phyloP scores from a whole-genome alignment of 164 flowering plant genomes.

The Annona squamosa region DNA sequence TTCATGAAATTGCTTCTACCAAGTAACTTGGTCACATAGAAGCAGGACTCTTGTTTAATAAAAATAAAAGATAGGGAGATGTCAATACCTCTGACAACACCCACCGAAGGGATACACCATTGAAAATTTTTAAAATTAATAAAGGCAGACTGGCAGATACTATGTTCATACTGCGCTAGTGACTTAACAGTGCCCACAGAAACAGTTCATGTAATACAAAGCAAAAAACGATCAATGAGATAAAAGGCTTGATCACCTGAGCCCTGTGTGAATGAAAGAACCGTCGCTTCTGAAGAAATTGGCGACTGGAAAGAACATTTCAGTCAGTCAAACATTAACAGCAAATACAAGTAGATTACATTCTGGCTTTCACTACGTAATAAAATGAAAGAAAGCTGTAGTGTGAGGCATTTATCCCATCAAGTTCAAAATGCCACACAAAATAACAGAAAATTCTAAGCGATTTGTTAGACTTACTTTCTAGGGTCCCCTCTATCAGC shows the following conservation, averaged over 20 bases:
- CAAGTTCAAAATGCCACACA: not conserved
- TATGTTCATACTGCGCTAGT: too few species aligned
- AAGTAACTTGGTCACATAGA: too few species aligned
- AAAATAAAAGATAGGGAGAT: not conserved
- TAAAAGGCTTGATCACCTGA: slow-evolving; percentile 46
- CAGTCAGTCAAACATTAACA: not conserved
- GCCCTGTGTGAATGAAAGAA: slow-evolving; percentile 97
- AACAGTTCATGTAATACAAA: not conserved
- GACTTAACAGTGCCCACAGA: not conserved
- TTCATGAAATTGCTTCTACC: too few species aligned
- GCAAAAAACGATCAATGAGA: not conserved
- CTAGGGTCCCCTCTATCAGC: slow-evolving; percentile 68
- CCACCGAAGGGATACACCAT: not conserved
- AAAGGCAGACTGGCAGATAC: not conserved
- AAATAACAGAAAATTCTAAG: not conserved
- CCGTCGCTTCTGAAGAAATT: slow-evolving; percentile 73
- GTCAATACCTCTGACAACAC: not conserved
- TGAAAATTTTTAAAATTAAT: not conserved
- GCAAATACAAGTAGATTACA: not conserved
- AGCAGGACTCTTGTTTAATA: too few species aligned
- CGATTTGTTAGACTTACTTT: slow-evolving; percentile 41
- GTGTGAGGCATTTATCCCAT: not conserved
- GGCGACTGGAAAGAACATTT: slow-evolving; percentile 42
- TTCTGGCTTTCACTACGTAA: not conserved
- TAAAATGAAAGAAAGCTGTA: not conserved